phyloP scores from a whole-genome alignment of 164 flowering plant species.

The Euptelea pleiosperma region DNA sequence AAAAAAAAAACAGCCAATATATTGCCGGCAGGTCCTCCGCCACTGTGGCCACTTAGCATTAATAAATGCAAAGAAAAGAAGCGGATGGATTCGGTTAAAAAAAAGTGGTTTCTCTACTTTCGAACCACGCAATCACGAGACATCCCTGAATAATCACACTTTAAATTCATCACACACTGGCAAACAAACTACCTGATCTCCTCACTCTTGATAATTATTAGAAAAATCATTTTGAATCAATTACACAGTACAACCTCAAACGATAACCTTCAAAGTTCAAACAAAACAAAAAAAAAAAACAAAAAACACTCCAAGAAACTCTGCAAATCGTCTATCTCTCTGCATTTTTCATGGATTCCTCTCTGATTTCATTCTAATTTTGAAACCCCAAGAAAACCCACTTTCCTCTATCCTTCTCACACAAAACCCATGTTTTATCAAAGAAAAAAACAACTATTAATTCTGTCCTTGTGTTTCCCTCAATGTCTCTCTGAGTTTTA shows the following conservation, averaged over 20 bases:
- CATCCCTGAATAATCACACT: slow-evolving; percentile 44
- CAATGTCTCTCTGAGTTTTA: slow-evolving; percentile 3
- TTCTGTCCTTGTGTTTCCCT: too few relatives aligned
- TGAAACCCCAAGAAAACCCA: background rate
- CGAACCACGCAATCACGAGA: slow-evolving; percentile 64
- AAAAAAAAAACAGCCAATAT: too few relatives aligned
- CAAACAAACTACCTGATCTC: slow-evolving; percentile 19
- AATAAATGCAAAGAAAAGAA: slow-evolving; percentile 9
- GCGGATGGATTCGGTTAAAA: slow-evolving; percentile 11
- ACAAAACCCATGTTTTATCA: background rate
- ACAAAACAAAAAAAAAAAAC: background rate
- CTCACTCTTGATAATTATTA: background rate
- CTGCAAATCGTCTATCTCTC: background rate
- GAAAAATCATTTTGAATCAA: slow-evolving; percentile 1
- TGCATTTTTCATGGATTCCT: slow-evolving; percentile 7
- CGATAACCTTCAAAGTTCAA: too few relatives aligned
- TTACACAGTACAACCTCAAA: background rate
- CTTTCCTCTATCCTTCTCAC: background rate
- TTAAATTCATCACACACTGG: slow-evolving; percentile 37
- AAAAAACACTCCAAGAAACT: background rate
- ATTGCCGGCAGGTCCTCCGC: too few relatives aligned
- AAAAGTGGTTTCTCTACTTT: slow-evolving; percentile 25
- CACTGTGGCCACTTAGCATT: slow-evolving; percentile 7
- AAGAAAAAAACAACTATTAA: background rate
- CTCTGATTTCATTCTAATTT: slow-evolving; percentile 3